phyloP scores from a whole-genome alignment of 345 rosid genomes.

The Erucastrum elatum region DNA sequence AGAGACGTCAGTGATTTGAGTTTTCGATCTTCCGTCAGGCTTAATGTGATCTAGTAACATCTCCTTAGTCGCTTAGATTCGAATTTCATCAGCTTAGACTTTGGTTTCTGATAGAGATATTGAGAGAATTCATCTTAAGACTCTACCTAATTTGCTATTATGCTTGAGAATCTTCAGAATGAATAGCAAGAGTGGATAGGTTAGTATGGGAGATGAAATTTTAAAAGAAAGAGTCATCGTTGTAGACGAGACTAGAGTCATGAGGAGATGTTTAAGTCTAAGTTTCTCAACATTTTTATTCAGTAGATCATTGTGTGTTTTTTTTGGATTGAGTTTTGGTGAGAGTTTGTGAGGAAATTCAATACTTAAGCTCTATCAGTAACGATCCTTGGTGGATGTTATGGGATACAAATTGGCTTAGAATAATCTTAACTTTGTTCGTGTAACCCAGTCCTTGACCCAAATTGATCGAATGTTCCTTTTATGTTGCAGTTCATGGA shows the following conservation, averaged over 20 bases:
- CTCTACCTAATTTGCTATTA: background rate
- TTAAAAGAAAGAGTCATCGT: background rate
- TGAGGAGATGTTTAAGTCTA: background rate
- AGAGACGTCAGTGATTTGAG: background rate
- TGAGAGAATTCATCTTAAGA: background rate
- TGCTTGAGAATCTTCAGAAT: background rate
- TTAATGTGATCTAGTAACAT: background rate
- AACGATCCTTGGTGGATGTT: background rate
- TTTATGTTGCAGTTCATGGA: background rate
- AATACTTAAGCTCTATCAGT: background rate
- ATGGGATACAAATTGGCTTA: background rate
- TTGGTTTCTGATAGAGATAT: background rate
- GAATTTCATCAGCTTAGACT: background rate
- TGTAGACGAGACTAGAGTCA: background rate
- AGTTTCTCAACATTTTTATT: background rate
- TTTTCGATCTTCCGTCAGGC: background rate
- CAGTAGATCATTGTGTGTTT: background rate
- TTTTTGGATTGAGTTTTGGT: background rate
- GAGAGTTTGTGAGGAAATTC: too few relatives aligned
- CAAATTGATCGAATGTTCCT: background rate
- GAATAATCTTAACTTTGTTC: background rate
- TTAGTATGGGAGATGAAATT: background rate
- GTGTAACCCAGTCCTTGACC: background rate
- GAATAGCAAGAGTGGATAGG: background rate
- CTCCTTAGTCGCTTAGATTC: constrained; percentile 22